Base-by-base conservation (phyloP, 2,329 filamentous ascomycete genomes). In the Erysiphe pulchra region DNA sequence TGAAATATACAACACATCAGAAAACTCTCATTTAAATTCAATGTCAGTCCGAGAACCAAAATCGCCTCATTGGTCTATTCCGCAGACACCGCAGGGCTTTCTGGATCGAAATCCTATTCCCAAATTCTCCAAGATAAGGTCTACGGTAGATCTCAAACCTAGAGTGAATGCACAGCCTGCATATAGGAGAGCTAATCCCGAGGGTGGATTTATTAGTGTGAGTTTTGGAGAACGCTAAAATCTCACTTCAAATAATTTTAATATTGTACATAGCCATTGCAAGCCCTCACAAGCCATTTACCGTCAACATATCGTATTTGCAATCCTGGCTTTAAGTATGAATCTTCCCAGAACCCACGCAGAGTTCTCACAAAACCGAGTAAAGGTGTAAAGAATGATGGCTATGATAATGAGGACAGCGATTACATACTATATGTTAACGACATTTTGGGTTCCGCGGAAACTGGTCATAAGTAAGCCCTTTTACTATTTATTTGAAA, bases 401-500 rank as follows among this genome's bases (percentile, higher is more conserved):
- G 90, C 4, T 98, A 90, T 57, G 90, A 98, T 59, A 98, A 98
- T 54, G 90, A 98, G 60, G 90, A 98, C 54, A 95, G 90, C 61
- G 90, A 98, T 59, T 98, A 98, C 59, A 98, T 98, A 57, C 73
- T 98, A 53, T 98, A 95, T 56, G 90, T 98, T 55, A 98, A 98
- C 61, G 90, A 98, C 60, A 98, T 98, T 51, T 67, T 98, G 46
- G 90, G 90, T 10, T 95, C 87, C 13, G 90, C 98, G 63, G 90
- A 98, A 61, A 87, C 87, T 50, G 90, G 90, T 37, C 90, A 98
- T 67, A 98, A 95, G 82, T 85, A 67, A 54, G 76, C 50, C 31
- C 47, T 28, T 28, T 5, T 5, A 28, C 4, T 6, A 5, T 28
- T 28, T 28, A 28, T 28, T 28, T 9, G 8, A 7, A 9, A 28